Evolutionary conservation across 1,139 yeast species (phyloP).

Genomic region (Kazachstania sp.): DNA sequence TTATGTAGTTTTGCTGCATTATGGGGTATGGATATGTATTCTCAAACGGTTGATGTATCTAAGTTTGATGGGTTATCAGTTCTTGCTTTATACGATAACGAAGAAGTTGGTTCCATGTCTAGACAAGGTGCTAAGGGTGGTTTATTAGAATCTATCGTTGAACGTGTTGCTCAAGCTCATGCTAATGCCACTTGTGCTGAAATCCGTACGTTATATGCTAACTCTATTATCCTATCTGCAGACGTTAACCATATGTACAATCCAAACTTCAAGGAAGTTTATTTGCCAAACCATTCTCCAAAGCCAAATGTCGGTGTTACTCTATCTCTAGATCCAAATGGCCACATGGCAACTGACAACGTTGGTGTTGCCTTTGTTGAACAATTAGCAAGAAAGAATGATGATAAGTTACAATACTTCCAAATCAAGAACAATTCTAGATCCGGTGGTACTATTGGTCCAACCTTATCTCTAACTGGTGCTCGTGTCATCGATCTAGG

Average conservation of each 20-base stretch:
- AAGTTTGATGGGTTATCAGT: slow-evolving; percentile 38
- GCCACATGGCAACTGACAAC: slow-evolving; percentile 73
- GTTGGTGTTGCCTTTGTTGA: slow-evolving; percentile 59
- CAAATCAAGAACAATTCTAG: slow-evolving; percentile 64
- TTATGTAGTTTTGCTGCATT: slow-evolving; percentile 56
- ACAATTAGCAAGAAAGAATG: slow-evolving; percentile 54
- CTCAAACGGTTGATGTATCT: slow-evolving; percentile 21
- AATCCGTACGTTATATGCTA: slow-evolving; percentile 39
- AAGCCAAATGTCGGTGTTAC: slow-evolving; percentile 69
- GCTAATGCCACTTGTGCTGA: slow-evolving; percentile 19
- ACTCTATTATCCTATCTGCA: slow-evolving; percentile 52
- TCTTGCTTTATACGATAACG: slow-evolving; percentile 51
- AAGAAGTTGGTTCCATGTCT: slow-evolving; percentile 54
- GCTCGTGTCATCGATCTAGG: slow-evolving; percentile 73
- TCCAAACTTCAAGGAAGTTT: slow-evolving; percentile 53
- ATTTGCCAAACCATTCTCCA: slow-evolving; percentile 68
- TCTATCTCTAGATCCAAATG: slow-evolving; percentile 65
- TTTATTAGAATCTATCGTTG: slow-evolving; percentile 38
- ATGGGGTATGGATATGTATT: slow-evolving; percentile 40
- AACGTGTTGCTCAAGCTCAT: slow-evolving; percentile 31
- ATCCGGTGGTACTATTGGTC: slow-evolving; percentile 79
- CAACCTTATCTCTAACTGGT: slow-evolving; percentile 55
- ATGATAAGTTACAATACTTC: slow-evolving; percentile 57
- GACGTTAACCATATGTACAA: slow-evolving; percentile 59
- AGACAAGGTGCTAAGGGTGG: slow-evolving; percentile 56